These are phyloP conservation scores for Solanum rostratum DNA, from an alignment of 257 asterid species.

Conservation along the genomic window DNA sequence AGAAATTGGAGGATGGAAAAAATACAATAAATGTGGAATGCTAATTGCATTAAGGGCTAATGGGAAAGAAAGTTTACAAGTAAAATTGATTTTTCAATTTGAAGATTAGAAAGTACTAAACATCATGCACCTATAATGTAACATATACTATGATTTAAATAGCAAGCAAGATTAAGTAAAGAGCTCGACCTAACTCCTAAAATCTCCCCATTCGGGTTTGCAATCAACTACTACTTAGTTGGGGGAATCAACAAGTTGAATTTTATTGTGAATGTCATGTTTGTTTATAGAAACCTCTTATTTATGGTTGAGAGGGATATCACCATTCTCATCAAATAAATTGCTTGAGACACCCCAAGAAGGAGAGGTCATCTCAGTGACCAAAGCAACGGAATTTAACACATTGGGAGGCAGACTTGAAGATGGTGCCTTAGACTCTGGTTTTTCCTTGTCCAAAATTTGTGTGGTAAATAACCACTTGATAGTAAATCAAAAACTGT, in stretches of 20 bases:
- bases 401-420: too few relatives aligned
- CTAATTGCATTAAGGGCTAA: too few relatives aligned
- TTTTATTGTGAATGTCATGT: too few relatives aligned
- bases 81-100: not conserved
- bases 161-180: not conserved
- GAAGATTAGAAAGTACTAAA: not conserved
- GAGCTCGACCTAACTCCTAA: not conserved
- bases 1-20: too few relatives aligned
- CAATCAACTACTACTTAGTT: not conserved
- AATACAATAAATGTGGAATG: too few relatives aligned
- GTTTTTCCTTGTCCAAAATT: too few relatives aligned
- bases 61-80: not conserved
- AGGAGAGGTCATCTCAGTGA: too few relatives aligned
- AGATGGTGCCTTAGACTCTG: too few relatives aligned
- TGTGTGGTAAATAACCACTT: too few relatives aligned
- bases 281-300: slow-evolving; percentile 10
- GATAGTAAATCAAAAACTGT: too few relatives aligned
- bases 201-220: not conserved
- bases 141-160: not conserved
- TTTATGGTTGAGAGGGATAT: slow-evolving; percentile 31
- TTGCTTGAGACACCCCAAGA: slow-evolving; percentile 8
- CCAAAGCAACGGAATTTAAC: too few relatives aligned
- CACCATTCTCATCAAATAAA: slow-evolving; percentile 52
- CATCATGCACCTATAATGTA: too few relatives aligned
- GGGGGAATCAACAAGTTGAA: not conserved